Conservation (phyloP, 495 filamentous ascomycete species). For the Penicillium riverlandense region DNA sequence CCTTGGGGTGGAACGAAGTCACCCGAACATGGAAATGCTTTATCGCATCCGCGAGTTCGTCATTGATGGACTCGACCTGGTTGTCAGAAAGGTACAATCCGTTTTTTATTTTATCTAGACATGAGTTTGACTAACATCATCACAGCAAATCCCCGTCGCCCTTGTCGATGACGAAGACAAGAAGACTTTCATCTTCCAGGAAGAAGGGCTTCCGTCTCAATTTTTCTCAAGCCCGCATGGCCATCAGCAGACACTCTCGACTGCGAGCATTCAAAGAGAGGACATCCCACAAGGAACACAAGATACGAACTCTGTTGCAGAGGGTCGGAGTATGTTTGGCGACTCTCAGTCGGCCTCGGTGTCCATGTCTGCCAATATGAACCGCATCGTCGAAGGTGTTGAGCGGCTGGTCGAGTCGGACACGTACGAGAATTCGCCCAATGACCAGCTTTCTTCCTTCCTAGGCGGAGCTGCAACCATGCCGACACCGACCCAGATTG, state of each 20-base stretch:
- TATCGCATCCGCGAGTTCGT: slow-evolving; percentile 62
- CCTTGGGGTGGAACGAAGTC: slow-evolving; percentile 46
- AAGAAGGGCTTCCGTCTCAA: slow-evolving; percentile 46
- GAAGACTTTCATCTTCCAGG: slow-evolving; percentile 49
- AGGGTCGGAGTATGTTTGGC: slow-evolving; percentile 31
- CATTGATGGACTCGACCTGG: slow-evolving; percentile 54
- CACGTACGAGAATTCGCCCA: slow-evolving; percentile 36
- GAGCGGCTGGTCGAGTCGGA: slow-evolving; percentile 54
- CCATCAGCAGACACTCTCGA: slow-evolving; percentile 29
- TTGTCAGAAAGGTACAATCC: slow-evolving; percentile 41
- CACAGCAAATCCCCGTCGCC: slow-evolving; percentile 38
- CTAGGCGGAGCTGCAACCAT: slow-evolving; percentile 15
- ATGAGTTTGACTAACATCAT: not conserved
- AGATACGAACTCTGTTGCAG: slow-evolving; percentile 22
- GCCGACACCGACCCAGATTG: slow-evolving; percentile 18
- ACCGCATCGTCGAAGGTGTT: slow-evolving; percentile 55
- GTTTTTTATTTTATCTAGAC: too few species aligned
- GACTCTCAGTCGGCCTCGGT: slow-evolving; percentile 41
- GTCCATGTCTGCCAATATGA: slow-evolving; percentile 44
- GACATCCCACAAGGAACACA: slow-evolving; percentile 32
- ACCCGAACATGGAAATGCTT: slow-evolving; percentile 65
- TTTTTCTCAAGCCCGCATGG: slow-evolving; percentile 37
- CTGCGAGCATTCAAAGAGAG: slow-evolving; percentile 35
- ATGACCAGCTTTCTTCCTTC: slow-evolving; percentile 17
- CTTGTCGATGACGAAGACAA: slow-evolving; percentile 40